Evolutionary conservation across 2,329 filamentous ascomycete species (phyloP).

Genomic region (Graphilbum ipis-grandicollis): DNA sequence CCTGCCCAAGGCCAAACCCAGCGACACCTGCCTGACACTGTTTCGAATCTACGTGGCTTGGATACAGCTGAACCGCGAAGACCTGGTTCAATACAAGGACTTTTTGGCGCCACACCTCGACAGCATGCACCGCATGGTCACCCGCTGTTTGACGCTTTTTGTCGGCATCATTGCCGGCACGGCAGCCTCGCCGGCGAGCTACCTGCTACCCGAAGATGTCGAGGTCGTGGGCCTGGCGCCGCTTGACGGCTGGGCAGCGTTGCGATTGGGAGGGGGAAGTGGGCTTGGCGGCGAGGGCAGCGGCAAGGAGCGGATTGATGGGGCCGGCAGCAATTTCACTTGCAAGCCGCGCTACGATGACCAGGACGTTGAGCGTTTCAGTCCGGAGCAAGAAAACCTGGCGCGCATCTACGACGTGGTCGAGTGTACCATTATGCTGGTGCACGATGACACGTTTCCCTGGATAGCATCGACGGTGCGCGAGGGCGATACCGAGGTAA

Average conservation of each 20-base stretch:
- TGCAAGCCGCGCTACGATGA: slow-evolving; percentile 9
- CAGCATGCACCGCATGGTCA: slow-evolving; percentile 27
- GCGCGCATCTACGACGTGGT: slow-evolving; percentile 10
- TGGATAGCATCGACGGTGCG: slow-evolving; percentile 3
- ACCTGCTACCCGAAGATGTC: slow-evolving; percentile 34
- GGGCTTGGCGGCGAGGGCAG: not conserved
- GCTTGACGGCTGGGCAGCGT: slow-evolving; percentile 13
- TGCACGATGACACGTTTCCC: slow-evolving; percentile 6
- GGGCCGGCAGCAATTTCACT: not conserved
- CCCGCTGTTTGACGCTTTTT: slow-evolving; percentile 29
- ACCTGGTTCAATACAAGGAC: slow-evolving; percentile 27
- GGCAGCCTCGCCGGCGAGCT: slow-evolving; percentile 22
- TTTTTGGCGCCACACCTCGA: slow-evolving; percentile 27
- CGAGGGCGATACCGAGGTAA: slow-evolving; percentile 4
- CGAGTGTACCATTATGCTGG: slow-evolving; percentile 8
- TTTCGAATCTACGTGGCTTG: slow-evolving; percentile 36
- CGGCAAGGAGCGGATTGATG: not conserved
- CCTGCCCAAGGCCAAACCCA: not conserved
- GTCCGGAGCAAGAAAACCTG: slow-evolving; percentile 6
- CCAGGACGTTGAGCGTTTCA: slow-evolving; percentile 4
- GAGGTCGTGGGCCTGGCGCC: slow-evolving; percentile 26
- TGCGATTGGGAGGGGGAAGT: not conserved
- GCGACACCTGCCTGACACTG: slow-evolving; percentile 28
- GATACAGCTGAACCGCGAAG: slow-evolving; percentile 28
- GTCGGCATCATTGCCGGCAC: slow-evolving; percentile 24